Evolutionary conservation across 2,329 filamentous ascomycete genomes (phyloP), one percentile per base, ranked within the genome.

Genomic region (Penicillium sp.): DNA sequence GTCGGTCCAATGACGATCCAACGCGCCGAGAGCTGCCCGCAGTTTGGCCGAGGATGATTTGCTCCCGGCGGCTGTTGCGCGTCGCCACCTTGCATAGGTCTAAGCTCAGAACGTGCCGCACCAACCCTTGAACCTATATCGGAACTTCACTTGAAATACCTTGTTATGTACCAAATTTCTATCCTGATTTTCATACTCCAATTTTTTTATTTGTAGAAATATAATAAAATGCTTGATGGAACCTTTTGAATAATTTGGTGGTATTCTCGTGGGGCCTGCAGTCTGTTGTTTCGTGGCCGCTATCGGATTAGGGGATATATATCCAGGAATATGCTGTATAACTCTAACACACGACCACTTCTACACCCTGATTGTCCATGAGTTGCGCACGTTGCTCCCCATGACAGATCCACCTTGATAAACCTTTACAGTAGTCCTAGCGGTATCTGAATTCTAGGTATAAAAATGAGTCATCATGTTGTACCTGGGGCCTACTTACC

Each of bases 1-100:
- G 37, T 59, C 41, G 59, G 57, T 62, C 63, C 62, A 64, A 65
- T 65, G 60, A 64, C 45, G 56, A 65, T 63, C 60, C 49, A 58
- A 47, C 39, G 51, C 45, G 59, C 62, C 61, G 59, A 63, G 59
- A 61, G 60, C 44, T 55, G 49, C 35, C 60, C 57, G 55, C 50
- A 48, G 45, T 52, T 52, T 60, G 57, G 61, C 61, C 61, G 61
- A 64, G 56, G 31, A 63, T 60, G 59, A 64, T 63, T 63, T 64
- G 62, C 56, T 57, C 55, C 58, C 55, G 53, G 56, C 56, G 61
- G 61, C 61, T 63, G 56, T 63, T 61, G 58, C 52, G 59, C 61
- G 56, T 63, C 52, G 61, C 61, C 61, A 63, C 61, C 56, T 54
- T 57, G 48, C 59, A 55, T 48, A 26, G 56, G 60, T 56, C 60